phyloP scores from a whole-genome alignment of 805 yeast species.

The Suhomyces tanzawaensis region DNA sequence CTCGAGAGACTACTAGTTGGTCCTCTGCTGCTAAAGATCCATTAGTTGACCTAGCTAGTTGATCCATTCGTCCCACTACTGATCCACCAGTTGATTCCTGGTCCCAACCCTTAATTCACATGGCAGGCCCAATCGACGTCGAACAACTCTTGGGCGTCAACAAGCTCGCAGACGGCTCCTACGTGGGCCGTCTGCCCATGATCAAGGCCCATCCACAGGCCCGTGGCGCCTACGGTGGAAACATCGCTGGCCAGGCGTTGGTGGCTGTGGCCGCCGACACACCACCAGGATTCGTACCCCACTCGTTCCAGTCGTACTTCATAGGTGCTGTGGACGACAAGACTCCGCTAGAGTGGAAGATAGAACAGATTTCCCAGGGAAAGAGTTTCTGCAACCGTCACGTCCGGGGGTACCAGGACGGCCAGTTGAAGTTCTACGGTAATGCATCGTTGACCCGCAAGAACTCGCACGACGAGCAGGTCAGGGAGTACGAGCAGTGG shows the following conservation, averaged over 20 bases:
- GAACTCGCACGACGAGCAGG: constrained; percentile 25
- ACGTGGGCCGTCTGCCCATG: constrained; percentile 25
- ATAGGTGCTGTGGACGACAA: constrained; percentile 19
- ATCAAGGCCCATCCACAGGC: constrained; percentile 26
- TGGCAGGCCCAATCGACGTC: constrained; percentile 5
- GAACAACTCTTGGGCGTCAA: constrained; percentile 18
- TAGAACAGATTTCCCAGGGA: constrained; percentile 33
- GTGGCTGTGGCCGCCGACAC: constrained; percentile 29
- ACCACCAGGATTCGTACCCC: constrained; percentile 32
- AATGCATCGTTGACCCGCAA: constrained; percentile 33
- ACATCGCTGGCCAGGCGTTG: constrained; percentile 34
- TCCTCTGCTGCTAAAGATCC: no score
- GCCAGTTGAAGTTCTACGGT: constrained; percentile 24
- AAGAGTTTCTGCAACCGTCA: constrained; percentile 34
- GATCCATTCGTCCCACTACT: no score
- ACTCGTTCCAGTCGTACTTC: constrained; percentile 34
- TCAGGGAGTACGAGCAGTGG: constrained; percentile 19
- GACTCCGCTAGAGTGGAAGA: constrained; percentile 27
- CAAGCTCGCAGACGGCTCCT: constrained; percentile 14
- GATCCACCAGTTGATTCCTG: no score
- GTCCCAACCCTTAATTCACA: neutral
- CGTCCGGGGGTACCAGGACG: constrained; percentile 27
- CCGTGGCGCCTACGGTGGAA: constrained; percentile 35
- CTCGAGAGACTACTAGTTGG: no score
- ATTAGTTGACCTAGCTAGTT: no score